Evolutionary conservation across 192 early-diverging fungal species (phyloP).

Genomic region (Backusella macrospora): DNA sequence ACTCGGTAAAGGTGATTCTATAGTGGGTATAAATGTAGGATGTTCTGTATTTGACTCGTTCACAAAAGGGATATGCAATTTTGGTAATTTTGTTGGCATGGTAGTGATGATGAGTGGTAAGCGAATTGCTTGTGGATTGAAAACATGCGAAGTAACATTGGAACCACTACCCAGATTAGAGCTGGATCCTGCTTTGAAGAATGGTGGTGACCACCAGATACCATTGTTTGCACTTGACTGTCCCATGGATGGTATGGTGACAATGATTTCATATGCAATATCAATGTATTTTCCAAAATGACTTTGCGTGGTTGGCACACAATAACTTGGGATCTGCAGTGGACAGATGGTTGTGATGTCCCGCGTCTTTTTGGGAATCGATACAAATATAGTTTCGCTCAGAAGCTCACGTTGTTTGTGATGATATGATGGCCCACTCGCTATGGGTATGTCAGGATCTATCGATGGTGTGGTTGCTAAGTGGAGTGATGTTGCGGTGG

Average conservation of each 20-base stretch:
- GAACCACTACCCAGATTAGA: background rate
- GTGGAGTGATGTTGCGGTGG: constrained; percentile 24
- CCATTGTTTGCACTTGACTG: background rate
- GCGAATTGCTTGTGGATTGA: constrained; percentile 7
- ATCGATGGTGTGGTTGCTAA: background rate
- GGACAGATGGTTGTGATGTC: constrained; percentile 15
- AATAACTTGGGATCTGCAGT: constrained; percentile 21
- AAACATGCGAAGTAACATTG: background rate
- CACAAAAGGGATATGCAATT: constrained; percentile 6
- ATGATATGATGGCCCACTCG: background rate
- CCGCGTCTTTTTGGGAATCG: constrained; percentile 25
- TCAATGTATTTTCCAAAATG: constrained; percentile 28
- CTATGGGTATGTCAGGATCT: constrained; percentile 16
- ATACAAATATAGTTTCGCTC: constrained; percentile 20
- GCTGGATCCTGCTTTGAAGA: background rate
- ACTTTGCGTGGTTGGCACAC: constrained; percentile 20
- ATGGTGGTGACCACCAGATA: background rate
- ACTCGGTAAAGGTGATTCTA: constrained; percentile 9
- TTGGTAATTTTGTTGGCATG: background rate
- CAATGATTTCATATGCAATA: constrained; percentile 24
- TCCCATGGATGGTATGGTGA: constrained; percentile 26
- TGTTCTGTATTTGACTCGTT: background rate
- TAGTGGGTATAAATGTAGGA: background rate
- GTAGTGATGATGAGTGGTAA: background rate
- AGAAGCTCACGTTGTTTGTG: constrained; percentile 18